Conservation (phyloP, 2,329 filamentous ascomycete species). For the Fusarium sororula region DNA sequence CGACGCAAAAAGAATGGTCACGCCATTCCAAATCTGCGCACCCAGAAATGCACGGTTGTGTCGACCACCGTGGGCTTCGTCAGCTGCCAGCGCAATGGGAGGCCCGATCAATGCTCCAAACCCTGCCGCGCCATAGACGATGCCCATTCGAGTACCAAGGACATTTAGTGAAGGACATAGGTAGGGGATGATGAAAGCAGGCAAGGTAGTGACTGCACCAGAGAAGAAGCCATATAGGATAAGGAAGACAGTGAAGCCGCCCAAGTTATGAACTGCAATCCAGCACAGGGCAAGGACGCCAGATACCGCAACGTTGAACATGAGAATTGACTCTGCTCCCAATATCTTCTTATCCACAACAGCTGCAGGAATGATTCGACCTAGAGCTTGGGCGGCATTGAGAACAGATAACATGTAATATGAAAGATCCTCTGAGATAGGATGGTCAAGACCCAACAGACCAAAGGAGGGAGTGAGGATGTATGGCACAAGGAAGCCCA, state of each 20-base stretch:
- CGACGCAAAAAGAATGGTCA: neutral
- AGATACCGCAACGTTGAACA: neutral
- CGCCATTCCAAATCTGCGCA: neutral
- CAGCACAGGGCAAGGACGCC: neutral
- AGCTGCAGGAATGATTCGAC: neutral
- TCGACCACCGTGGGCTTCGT: neutral
- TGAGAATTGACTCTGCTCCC: neutral
- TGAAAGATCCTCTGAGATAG: neutral
- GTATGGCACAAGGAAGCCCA: neutral
- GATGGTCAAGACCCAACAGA: neutral
- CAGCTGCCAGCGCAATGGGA: neutral
- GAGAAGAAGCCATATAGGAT: neutral
- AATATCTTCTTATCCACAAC: neutral
- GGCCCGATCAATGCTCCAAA: neutral
- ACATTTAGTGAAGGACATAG: neutral
- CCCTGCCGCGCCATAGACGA: neutral
- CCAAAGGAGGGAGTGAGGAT: neutral
- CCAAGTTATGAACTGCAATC: neutral
- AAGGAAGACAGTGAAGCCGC: neutral
- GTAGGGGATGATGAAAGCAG: neutral
- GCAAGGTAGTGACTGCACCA: neutral
- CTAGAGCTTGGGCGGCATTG: neutral
- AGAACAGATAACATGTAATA: neutral
- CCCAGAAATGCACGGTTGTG: neutral
- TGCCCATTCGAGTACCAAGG: neutral